These are phyloP conservation scores for Hibiscus tridactylites DNA, from an alignment of 345 rosid genomes.

Conservation along the genomic window DNA sequence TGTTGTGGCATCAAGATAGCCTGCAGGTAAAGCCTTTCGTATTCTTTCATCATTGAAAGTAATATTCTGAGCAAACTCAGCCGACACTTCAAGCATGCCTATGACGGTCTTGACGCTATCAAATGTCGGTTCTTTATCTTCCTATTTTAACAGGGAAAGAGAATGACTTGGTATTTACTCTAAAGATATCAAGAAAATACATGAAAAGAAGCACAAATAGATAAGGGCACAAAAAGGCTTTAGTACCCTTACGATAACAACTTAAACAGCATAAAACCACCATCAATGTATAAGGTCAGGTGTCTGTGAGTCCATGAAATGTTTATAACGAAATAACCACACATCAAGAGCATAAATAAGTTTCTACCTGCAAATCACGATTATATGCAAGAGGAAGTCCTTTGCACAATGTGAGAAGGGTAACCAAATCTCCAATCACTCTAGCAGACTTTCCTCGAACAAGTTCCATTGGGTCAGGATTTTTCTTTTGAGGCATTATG, in stretches of 20 bases:
- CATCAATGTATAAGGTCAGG: neutral
- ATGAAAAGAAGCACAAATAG: neutral
- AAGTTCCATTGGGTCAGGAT: constrained; percentile 98
- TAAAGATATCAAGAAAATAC: neutral
- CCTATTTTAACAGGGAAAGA: constrained; percentile 35
- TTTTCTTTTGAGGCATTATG: constrained; percentile 99
- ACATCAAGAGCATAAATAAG: neutral
- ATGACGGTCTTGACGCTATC: constrained; percentile 77
- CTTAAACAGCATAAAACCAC: neutral
- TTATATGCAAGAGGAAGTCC: constrained; percentile 97
- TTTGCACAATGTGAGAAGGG: constrained; percentile 82
- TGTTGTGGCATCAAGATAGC: constrained; percentile 91
- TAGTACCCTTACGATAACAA: neutral
- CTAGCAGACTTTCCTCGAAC: constrained; percentile 91
- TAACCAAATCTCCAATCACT: constrained; percentile 72
- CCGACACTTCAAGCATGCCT: constrained; percentile 92
- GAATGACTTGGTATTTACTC: neutral
- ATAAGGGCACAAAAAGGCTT: neutral
- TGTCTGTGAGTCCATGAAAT: neutral
- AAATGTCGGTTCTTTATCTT: constrained; percentile 90
- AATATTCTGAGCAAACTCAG: constrained; percentile 83
- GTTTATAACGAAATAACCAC: neutral
- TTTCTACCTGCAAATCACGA: constrained; percentile 74
- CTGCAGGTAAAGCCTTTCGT: constrained; percentile 72
- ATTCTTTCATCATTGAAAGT: constrained; percentile 61